phyloP scores from a whole-genome alignment of 768 basidiomycete genomes.

The Phaffia tasmanica region DNA sequence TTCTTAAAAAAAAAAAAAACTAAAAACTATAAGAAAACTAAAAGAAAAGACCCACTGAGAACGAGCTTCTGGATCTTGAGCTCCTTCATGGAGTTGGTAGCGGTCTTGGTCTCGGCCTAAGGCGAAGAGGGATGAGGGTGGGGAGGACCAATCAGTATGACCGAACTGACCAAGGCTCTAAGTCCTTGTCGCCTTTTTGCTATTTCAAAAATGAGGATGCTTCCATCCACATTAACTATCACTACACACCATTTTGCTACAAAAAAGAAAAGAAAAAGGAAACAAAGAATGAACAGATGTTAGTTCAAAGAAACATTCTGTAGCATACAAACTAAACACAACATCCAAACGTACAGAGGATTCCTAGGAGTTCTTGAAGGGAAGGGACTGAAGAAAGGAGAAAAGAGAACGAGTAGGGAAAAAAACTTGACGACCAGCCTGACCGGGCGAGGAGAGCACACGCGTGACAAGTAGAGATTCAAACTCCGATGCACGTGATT shows the following conservation, averaged over 20 bases:
- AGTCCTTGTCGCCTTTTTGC: no score
- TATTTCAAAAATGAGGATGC: not conserved
- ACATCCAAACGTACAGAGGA: no score
- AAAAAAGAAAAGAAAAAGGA: not conserved
- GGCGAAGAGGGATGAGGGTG: not conserved
- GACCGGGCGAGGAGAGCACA: no score
- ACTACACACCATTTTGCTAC: conserved; percentile 9
- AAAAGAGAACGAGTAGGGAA: no score
- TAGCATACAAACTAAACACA: no score
- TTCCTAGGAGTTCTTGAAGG: no score
- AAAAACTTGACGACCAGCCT: no score
- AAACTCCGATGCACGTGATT: no score
- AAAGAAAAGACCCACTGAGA: conserved; percentile 65
- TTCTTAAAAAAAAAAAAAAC: not conserved
- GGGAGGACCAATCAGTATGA: conserved; percentile 2
- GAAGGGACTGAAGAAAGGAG: no score
- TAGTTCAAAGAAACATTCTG: no score
- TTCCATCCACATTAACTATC: not conserved
- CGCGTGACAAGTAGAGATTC: no score
- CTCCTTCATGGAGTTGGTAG: conserved; percentile 83
- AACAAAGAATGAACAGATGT: not conserved
- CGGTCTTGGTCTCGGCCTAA: conserved; percentile 40
- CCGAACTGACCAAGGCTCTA: not conserved
- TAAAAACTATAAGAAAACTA: not conserved
- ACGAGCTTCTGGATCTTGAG: conserved; percentile 95